Base-by-base conservation (phyloP, 768 basidiomycete species). In the Auricularia cornea region DNA sequence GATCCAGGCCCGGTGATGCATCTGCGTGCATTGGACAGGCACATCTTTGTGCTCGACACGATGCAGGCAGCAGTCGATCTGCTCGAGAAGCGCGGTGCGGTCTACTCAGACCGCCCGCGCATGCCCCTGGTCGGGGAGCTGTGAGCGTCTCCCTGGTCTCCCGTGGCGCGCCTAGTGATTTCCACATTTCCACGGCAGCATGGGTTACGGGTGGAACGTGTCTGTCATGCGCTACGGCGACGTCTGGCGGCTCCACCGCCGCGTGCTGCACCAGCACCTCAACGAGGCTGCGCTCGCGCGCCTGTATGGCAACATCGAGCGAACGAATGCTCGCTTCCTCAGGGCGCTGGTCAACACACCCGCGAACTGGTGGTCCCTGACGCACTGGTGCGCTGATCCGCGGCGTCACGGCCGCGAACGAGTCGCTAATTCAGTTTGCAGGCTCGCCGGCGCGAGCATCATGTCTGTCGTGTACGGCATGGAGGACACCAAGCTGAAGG, bases 91-190 rank as follows among this genome's bases (percentile, higher is more conserved):
- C 61, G 67, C 16, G 54, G 57, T 1, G 35, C 29, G 26, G 67
- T 63, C 26, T 67, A 69, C 60, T 67, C 68, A 2, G 66, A 69
- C 40, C 60, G 69, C 30, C 69, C 69, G 5, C 67, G 69, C 26
- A 59, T 64, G 56, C 60, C 66, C 48, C 67, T 69, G 68, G 51
- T 59, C 30, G 44, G 40, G 33, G 67, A 67, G 32, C 41, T 67
- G 59, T 59, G 51, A 16, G 65, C 44, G 28, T 28, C 26, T 40
- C 8, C 38, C 38, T n/a, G n/a, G n/a, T n/a, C n/a, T n/a, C 8
- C 38, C 38, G 8, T 40, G 38, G n/a, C n/a, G n/a, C n/a, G n/a
- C n/a, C n/a, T n/a, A n/a, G n/a, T n/a, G n/a, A n/a, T n/a, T n/a
- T 18, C 18, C 38, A 40, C 8, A 8, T 8, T 8, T 18, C 8